Evolutionary conservation across 2,329 filamentous ascomycete genomes (phyloP).

Genomic region (Leptographium lundbergii): DNA sequence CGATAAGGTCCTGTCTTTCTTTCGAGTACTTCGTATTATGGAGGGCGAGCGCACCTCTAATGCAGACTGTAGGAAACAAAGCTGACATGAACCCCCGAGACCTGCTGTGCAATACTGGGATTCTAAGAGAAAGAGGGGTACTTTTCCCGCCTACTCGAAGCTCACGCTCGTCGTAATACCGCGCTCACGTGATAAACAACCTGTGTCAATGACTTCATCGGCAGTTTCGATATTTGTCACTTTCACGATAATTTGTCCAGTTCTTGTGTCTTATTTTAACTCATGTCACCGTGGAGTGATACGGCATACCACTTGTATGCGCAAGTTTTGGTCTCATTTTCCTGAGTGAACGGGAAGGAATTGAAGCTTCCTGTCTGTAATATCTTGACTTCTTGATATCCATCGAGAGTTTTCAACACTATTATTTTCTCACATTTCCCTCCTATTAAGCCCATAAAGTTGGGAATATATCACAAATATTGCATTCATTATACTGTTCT

Average conservation of each 20-base stretch:
- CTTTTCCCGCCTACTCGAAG: background rate
- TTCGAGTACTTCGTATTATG: background rate
- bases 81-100: too few relatives aligned
- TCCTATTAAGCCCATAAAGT: too few relatives aligned
- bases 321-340: too few relatives aligned
- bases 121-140: background rate
- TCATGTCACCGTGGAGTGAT: background rate
- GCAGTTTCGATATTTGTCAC: background rate
- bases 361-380: too few relatives aligned
- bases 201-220: background rate
- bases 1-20: background rate
- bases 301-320: background rate
- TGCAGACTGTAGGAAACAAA: background rate
- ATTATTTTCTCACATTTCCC: too few relatives aligned
- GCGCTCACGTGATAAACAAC: background rate
- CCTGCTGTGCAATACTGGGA: background rate
- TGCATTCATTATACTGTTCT: background rate
- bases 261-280: background rate
- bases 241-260: background rate
- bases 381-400: too few relatives aligned
- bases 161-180: background rate
- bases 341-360: too few relatives aligned
- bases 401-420: too few relatives aligned
- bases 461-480: background rate
- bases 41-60: background rate